phyloP scores from a whole-genome alignment of 768 basidiomycete species.

The Auricularia cornea region DNA sequence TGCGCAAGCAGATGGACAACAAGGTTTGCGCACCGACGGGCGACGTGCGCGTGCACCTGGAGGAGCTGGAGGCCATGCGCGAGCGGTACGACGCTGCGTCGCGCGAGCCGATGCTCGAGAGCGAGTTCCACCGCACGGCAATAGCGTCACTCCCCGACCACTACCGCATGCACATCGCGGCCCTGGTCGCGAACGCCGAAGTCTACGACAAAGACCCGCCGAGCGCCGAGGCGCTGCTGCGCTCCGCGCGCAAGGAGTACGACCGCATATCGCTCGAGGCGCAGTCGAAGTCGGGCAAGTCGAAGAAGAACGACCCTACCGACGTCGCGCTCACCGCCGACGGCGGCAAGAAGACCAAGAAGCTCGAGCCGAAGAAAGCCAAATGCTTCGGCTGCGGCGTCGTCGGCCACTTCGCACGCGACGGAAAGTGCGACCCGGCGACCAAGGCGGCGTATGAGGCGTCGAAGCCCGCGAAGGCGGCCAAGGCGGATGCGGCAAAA shows the following conservation, averaged over 20 bases:
- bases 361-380: background rate
- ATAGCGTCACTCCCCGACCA: background rate
- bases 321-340: background rate
- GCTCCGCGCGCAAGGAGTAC: background rate
- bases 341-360: background rate
- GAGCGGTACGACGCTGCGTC: background rate
- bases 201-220: background rate
- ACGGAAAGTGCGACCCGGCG: background rate
- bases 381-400: background rate
- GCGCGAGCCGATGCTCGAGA: background rate
- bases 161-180: background rate
- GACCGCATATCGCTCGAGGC: background rate
- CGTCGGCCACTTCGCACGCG: background rate
- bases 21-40: background rate
- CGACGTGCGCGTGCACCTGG: background rate
- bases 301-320: background rate
- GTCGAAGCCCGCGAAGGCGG: background rate
- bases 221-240: background rate
- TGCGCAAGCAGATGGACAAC: background rate
- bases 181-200: background rate
- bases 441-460: background rate
- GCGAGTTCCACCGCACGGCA: background rate
- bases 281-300: background rate
- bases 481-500: background rate
- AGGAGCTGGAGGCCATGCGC: background rate